Evolutionary conservation across 208 protist species (phyloP).

Genomic region (Leishmania major): DNA sequence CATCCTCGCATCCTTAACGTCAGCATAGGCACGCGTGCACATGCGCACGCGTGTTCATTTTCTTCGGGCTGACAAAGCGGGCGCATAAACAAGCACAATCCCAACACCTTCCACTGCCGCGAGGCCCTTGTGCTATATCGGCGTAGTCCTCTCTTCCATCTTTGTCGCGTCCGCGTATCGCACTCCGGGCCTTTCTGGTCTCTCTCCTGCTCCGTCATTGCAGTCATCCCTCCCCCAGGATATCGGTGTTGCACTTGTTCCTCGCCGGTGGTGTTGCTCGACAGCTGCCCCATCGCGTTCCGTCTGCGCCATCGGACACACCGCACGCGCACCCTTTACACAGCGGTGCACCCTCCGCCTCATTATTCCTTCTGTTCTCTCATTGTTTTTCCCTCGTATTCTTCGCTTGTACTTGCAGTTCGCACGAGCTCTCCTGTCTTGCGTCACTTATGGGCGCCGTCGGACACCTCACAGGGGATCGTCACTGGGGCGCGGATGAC

Average conservation of each 20-base stretch:
- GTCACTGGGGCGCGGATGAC: not conserved
- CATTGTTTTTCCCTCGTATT: not conserved
- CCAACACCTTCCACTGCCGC: not conserved
- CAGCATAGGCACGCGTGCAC: not conserved
- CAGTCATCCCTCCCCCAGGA: too few relatives aligned
- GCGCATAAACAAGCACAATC: not conserved
- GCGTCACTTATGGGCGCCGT: not conserved
- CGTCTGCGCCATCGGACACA: not conserved
- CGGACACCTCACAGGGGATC: not conserved
- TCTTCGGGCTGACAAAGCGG: not conserved
- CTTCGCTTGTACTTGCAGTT: not conserved
- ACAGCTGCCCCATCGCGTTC: not conserved
- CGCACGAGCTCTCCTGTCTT: not conserved
- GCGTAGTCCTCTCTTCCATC: not conserved
- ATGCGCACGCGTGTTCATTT: not conserved
- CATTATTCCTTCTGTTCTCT: not conserved
- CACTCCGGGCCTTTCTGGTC: not conserved
- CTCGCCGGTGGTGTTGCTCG: too few relatives aligned
- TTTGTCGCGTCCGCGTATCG: not conserved
- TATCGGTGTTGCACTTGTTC: too few relatives aligned
- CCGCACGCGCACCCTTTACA: not conserved
- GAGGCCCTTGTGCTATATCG: not conserved
- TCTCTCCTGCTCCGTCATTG: not conserved
- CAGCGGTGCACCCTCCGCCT: not conserved
- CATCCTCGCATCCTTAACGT: not conserved